A percentile compares a stretch with the other conserved stretches of the same genome.
phyloP scores from a whole-genome alignment of 2,329 filamentous ascomycete genomes.

The Talaromyces sp. region DNA sequence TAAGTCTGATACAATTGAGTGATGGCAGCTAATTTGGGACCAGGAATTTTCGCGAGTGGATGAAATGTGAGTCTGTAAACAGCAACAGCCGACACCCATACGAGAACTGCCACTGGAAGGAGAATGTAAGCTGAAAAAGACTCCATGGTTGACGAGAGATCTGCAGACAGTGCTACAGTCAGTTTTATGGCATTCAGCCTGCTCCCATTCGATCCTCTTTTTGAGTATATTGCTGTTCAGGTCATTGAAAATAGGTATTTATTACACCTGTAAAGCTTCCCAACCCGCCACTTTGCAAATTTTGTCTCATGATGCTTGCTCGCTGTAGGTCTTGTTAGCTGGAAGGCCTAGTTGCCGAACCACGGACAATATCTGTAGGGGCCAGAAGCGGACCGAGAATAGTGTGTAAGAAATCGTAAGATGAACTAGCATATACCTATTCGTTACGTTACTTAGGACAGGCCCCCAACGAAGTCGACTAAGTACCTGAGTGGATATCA shows the following conservation, averaged over 20 bases:
- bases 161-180: background rate
- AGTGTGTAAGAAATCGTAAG: background rate
- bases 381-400: background rate
- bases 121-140: background rate
- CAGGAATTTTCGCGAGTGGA: background rate
- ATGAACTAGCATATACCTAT: background rate
- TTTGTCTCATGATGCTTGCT: background rate
- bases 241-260: background rate
- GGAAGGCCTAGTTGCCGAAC: background rate
- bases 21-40: background rate
- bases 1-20: background rate
- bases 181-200: background rate
- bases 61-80: background rate
- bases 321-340: background rate
- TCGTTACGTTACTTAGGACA: background rate
- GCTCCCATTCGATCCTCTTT: background rate
- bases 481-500: background rate
- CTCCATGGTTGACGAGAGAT: background rate
- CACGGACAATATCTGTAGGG: background rate
- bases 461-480: background rate
- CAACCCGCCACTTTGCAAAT: background rate
- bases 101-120: background rate
- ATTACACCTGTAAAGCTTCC: background rate
- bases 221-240: background rate
- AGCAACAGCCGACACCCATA: background rate